phyloP scores from a whole-genome alignment of 768 basidiomycete species.

The Serendipita sp. region DNA sequence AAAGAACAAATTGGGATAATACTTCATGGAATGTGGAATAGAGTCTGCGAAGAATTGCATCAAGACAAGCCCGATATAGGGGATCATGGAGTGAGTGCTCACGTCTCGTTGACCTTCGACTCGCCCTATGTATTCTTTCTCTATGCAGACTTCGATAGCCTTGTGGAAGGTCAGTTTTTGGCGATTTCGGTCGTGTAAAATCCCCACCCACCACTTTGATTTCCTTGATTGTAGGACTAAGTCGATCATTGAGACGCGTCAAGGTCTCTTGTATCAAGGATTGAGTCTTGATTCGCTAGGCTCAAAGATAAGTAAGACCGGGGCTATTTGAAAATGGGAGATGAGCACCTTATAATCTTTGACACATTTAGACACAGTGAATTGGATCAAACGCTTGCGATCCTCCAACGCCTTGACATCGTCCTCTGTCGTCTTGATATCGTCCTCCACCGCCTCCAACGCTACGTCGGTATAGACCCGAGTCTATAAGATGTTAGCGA shows the following conservation, averaged over 20 bases:
- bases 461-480: constrained; percentile 33
- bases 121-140: constrained; percentile 96
- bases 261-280: constrained; percentile 79
- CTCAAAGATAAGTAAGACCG: neutral
- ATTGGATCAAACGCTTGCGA: constrained; percentile 47
- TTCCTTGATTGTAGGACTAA: constrained; percentile 24
- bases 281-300: constrained; percentile 77
- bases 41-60: neutral
- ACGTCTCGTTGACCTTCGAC: constrained; percentile 72
- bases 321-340: neutral
- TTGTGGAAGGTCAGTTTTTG: constrained; percentile 20
- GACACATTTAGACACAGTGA: constrained; percentile 50
- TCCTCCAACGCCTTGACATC: constrained; percentile 93
- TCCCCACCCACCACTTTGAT: constrained; percentile 65
- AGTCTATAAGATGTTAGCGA: constrained; percentile 13
- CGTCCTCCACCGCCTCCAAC: constrained; percentile 88
- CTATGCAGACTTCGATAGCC: constrained; percentile 82
- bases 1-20: neutral
- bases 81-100: neutral
- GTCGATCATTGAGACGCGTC: constrained; percentile 72
- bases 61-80: neutral
- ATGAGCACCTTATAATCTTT: constrained; percentile 55
- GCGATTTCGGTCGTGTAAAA: neutral
- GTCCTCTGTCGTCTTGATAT: constrained; percentile 74
- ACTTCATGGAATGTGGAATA: neutral